phyloP scores from a whole-genome alignment of 441 rosid genomes.

The Hura crepitans region DNA sequence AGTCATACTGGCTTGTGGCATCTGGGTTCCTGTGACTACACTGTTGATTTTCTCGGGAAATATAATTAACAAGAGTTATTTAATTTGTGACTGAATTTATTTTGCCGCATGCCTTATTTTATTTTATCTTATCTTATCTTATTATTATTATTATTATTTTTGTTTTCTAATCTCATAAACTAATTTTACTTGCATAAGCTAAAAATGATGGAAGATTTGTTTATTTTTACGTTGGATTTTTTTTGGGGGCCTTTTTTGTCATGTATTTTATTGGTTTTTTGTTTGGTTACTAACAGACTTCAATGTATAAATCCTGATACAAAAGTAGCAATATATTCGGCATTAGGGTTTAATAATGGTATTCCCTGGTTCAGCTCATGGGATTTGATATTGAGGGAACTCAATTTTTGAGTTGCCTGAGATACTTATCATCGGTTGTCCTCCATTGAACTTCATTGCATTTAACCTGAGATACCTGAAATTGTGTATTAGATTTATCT shows the following conservation, averaged over 20 bases:
- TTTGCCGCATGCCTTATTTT: neutral
- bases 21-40: neutral
- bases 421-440: neutral
- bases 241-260: neutral
- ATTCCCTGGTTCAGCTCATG: no score
- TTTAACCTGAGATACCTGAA: conserved; percentile 3
- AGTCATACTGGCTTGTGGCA: no score
- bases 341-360: no score
- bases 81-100: neutral
- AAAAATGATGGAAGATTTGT: neutral
- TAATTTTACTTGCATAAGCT: neutral
- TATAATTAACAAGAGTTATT: neutral
- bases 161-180: neutral
- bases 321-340: no score
- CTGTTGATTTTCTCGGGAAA: neutral
- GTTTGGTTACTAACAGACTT: neutral
- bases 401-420: neutral
- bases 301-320: no score
- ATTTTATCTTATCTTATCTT: no score
- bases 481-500: neutral
- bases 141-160: no score
- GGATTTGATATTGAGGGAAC: no score
- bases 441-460: neutral
- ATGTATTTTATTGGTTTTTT: neutral
- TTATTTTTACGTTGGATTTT: neutral